Conservation (phyloP, 345 rosid species). For the Trapa bicornis region DNA sequence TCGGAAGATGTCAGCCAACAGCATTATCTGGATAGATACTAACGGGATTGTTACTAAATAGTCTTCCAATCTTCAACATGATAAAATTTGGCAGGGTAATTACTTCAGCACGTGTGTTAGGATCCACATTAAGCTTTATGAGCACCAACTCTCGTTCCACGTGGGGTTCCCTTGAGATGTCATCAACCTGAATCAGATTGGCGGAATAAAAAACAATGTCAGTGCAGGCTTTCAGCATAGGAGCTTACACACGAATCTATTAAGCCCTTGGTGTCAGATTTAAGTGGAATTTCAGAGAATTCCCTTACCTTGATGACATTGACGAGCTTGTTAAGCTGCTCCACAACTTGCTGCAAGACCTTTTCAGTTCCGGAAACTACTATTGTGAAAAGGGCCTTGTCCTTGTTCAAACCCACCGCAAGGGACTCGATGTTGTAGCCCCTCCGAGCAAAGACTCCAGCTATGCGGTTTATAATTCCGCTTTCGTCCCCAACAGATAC, state of each 20-base stretch:
- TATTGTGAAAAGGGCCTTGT: conserved; percentile 85
- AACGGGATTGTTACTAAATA: neutral
- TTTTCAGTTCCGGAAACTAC: conserved; percentile 81
- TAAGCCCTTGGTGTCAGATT: neutral
- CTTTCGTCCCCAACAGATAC: conserved; percentile 98
- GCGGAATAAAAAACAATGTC: neutral
- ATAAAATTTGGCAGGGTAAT: neutral
- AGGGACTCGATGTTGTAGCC: conserved; percentile 97
- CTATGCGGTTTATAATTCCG: conserved; percentile 92
- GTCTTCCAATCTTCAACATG: neutral
- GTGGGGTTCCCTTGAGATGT: conserved; percentile 78
- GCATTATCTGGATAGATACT: conserved; percentile 53
- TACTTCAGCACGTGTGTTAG: conserved; percentile 12
- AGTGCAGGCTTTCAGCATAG: neutral
- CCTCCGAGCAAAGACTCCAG: conserved; percentile 91
- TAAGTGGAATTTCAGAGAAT: neutral
- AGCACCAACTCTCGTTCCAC: conserved; percentile 29
- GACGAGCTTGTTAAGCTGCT: conserved; percentile 94
- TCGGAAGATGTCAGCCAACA: conserved; percentile 84
- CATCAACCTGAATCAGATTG: conserved; percentile 50
- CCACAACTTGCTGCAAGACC: conserved; percentile 68
- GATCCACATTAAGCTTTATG: conserved; percentile 32
- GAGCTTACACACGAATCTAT: neutral
- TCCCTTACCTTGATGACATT: conserved; percentile 67
- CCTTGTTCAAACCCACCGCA: conserved; percentile 86